phyloP scores from a whole-genome alignment of 2,329 filamentous ascomycete species.

The Myriangium duriaei region DNA sequence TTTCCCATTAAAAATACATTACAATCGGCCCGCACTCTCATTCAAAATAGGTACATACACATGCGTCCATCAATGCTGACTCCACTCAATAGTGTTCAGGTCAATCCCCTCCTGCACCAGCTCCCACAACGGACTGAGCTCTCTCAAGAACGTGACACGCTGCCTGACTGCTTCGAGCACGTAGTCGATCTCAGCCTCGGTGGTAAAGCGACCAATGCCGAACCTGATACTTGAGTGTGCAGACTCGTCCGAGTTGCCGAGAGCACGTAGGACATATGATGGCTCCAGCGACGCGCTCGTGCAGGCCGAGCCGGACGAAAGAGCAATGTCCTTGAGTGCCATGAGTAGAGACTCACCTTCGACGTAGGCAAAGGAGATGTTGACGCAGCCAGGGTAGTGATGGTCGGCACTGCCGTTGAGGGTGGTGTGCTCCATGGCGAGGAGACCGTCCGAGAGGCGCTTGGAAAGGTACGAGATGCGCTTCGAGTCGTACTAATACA shows the following conservation, averaged over 20 bases:
- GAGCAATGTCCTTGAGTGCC: slow-evolving; percentile 93
- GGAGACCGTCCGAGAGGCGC: slow-evolving; percentile 66
- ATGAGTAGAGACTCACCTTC: slow-evolving; percentile 96
- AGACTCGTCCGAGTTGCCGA: slow-evolving; percentile 93
- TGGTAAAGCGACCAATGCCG: slow-evolving; percentile 93
- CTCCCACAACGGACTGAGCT: slow-evolving; percentile 94
- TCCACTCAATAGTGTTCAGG: slow-evolving; percentile 95
- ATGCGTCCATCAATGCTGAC: slow-evolving; percentile 84
- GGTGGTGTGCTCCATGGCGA: slow-evolving; percentile 80
- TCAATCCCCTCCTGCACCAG: slow-evolving; percentile 94
- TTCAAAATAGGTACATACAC: no score
- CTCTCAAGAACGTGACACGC: slow-evolving; percentile 81
- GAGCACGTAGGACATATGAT: slow-evolving; percentile 84
- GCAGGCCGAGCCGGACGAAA: slow-evolving; percentile 93
- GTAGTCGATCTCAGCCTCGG: slow-evolving; percentile 90
- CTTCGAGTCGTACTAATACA: slow-evolving; percentile 71
- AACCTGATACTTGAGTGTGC: slow-evolving; percentile 97
- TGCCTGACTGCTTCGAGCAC: slow-evolving; percentile 88
- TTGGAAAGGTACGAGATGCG: slow-evolving; percentile 74
- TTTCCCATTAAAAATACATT: slow-evolving; percentile 2
- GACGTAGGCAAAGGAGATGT: slow-evolving; percentile 96
- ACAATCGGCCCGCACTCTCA: no score
- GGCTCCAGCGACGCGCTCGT: slow-evolving; percentile 94
- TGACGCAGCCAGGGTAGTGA: slow-evolving; percentile 94
- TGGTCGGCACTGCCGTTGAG: slow-evolving; percentile 74